Conservation (phyloP, 164 flowering plant species). For the Paratinospora sagittata region DNA sequence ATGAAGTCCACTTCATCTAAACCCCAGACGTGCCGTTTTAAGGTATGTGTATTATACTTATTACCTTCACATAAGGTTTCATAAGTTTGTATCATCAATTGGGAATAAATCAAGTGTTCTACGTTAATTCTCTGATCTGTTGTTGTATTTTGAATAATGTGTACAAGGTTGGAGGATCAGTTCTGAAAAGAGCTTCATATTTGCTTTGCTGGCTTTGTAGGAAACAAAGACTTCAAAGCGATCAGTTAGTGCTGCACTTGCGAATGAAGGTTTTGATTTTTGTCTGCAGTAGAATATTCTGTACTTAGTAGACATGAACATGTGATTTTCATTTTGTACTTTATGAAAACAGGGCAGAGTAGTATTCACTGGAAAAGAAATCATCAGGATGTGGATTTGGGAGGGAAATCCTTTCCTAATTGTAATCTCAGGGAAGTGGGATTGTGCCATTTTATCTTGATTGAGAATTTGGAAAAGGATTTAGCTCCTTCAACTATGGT, state of each 20-base stretch:
- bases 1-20: neutral
- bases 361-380: neutral
- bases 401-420: conserved; percentile 13
- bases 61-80: neutral
- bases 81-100: no score
- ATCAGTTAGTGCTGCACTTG: neutral
- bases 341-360: conserved; percentile 13
- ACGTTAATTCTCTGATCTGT: neutral
- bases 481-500: conserved; percentile 27
- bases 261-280: conserved; percentile 6
- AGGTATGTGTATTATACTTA: conserved; percentile 1
- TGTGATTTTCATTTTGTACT: conserved; percentile 1
- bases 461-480: conserved; percentile 49
- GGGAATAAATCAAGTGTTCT: neutral
- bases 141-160: neutral
- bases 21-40: neutral
- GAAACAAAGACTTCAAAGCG: conserved; percentile 2
- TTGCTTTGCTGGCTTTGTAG: neutral
- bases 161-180: neutral
- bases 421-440: conserved; percentile 3
- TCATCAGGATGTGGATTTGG: conserved; percentile 25
- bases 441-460: conserved; percentile 18
- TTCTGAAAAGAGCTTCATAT: neutral
- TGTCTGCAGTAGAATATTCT: neutral
- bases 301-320: neutral